Percentiles rank a stretch among this genome's conserved stretches.
phyloP scores from a whole-genome alignment of 805 yeast species.

The Candida saitoana region DNA sequence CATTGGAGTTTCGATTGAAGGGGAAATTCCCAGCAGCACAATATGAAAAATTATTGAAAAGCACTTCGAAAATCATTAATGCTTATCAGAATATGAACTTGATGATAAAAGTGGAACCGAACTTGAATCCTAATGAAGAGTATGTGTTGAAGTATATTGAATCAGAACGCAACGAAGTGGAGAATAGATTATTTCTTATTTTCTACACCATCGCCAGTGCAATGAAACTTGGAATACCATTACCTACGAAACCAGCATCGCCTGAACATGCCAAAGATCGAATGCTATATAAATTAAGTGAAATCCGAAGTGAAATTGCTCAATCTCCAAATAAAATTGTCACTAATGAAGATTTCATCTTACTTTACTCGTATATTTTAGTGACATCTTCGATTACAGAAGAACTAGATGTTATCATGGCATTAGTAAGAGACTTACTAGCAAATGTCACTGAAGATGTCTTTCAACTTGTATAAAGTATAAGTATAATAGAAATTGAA shows the following conservation, averaged over 20 bases:
- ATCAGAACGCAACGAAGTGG: constrained; percentile 62
- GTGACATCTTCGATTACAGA: constrained; percentile 65
- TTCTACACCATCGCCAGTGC: constrained; percentile 80
- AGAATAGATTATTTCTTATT: constrained; percentile 66
- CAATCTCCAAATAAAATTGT: constrained; percentile 24
- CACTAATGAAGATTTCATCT: constrained; percentile 69
- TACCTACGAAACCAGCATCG: constrained; percentile 74
- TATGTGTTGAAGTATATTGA: constrained; percentile 51
- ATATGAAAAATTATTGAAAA: constrained; percentile 47
- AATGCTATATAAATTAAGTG: constrained; percentile 60
- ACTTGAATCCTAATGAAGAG: constrained; percentile 49
- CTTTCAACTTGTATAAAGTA: constrained; percentile 43
- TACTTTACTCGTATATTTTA: constrained; percentile 69
- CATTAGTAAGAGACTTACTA: constrained; percentile 51
- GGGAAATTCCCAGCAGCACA: constrained; percentile 61
- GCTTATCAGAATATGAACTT: constrained; percentile 71
- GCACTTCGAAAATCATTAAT: constrained; percentile 66
- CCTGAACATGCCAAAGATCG: constrained; percentile 72
- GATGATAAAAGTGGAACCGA: constrained; percentile 60
- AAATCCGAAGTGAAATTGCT: constrained; percentile 39
- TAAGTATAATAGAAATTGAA: too few relatives aligned
- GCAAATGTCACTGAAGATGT: constrained; percentile 66
- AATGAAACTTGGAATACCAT: constrained; percentile 67
- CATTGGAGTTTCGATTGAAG: constrained; percentile 68
- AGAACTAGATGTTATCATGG: constrained; percentile 58